A percentile compares a stretch with the other conserved stretches of the same genome.
These are phyloP conservation scores for Litsea cubeba DNA, from an alignment of 164 flowering plant species.

Conservation along the genomic window DNA sequence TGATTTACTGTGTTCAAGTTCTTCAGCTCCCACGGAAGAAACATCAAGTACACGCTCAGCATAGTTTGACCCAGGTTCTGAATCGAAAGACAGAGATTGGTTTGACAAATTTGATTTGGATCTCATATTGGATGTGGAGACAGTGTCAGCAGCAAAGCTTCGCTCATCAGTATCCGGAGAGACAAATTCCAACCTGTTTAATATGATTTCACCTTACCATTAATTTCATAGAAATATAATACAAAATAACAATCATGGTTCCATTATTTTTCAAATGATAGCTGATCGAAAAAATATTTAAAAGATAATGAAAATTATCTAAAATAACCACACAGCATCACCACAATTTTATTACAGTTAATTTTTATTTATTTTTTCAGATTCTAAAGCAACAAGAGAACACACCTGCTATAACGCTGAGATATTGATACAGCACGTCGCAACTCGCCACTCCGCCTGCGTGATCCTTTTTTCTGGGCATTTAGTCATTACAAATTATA, in stretches of 20 bases:
- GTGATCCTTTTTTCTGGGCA: conserved; percentile 50
- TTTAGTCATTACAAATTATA: conserved; percentile 5
- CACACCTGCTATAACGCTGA: conserved; percentile 48
- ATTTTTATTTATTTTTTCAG: no score
- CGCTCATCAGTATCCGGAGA: conserved; percentile 32
- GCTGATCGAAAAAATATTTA: conserved; percentile 1
- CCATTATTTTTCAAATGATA: neutral
- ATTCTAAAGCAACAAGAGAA: conserved; percentile 3
- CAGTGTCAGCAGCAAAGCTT: conserved; percentile 38
- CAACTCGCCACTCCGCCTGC: conserved; percentile 35
- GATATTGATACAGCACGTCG: conserved; percentile 29
- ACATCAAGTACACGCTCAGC: conserved; percentile 39
- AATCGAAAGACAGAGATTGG: conserved; percentile 20
- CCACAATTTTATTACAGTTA: neutral
- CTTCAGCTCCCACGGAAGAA: conserved; percentile 31
- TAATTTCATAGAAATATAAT: neutral
- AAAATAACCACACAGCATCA: neutral
- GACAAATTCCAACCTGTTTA: conserved; percentile 46
- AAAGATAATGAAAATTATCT: neutral
- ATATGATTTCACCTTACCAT: conserved; percentile 9
- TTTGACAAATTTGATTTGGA: conserved; percentile 40
- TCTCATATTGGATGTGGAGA: conserved; percentile 35
- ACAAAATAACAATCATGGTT: neutral
- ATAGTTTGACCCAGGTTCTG: conserved; percentile 23
- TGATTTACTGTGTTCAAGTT: conserved; percentile 26